These are phyloP conservation scores for Hericium alpestre DNA, from an alignment of 768 basidiomycete species.

Conservation along the genomic window DNA sequence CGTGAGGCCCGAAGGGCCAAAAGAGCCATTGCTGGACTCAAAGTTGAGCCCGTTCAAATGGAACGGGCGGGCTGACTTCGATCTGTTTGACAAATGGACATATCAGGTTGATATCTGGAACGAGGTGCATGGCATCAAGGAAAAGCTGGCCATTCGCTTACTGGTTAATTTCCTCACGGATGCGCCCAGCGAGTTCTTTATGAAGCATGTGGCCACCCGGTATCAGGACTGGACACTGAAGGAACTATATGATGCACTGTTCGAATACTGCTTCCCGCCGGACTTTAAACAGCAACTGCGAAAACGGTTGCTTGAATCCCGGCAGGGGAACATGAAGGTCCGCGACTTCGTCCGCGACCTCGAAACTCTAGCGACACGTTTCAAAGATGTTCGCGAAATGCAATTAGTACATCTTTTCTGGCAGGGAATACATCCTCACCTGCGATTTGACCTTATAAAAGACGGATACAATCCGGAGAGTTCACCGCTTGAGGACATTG, in stretches of 20 bases:
- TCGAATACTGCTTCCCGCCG: conserved; percentile 17
- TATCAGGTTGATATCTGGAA: too few relatives aligned
- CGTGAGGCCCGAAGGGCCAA: too few relatives aligned
- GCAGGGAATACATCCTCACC: conserved; percentile 7
- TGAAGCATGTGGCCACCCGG: conserved; percentile 10
- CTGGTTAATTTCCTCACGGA: conserved; percentile 10
- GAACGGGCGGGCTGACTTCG: too few relatives aligned
- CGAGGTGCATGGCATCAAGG: too few relatives aligned
- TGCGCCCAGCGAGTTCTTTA: conserved; percentile 17
- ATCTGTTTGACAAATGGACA: too few relatives aligned
- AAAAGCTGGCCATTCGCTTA: too few relatives aligned
- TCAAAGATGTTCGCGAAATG: conserved; percentile 8
- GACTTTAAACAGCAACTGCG: conserved; percentile 10
- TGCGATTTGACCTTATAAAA: conserved; percentile 14
- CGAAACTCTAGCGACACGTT: conserved; percentile 13
- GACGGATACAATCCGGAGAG: conserved; percentile 5
- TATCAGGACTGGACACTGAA: conserved; percentile 8
- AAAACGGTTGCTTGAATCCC: neutral
- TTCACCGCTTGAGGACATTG: too few relatives aligned
- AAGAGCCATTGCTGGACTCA: too few relatives aligned
- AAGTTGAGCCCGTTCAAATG: too few relatives aligned
- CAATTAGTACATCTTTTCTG: conserved; percentile 9
- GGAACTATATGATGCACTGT: conserved; percentile 10
- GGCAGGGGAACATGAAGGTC: conserved; percentile 6
- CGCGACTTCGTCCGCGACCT: conserved; percentile 13